Evolutionary conservation across 2,329 filamentous ascomycete genomes (phyloP).

Genomic region (Ceratocystis destructans): DNA sequence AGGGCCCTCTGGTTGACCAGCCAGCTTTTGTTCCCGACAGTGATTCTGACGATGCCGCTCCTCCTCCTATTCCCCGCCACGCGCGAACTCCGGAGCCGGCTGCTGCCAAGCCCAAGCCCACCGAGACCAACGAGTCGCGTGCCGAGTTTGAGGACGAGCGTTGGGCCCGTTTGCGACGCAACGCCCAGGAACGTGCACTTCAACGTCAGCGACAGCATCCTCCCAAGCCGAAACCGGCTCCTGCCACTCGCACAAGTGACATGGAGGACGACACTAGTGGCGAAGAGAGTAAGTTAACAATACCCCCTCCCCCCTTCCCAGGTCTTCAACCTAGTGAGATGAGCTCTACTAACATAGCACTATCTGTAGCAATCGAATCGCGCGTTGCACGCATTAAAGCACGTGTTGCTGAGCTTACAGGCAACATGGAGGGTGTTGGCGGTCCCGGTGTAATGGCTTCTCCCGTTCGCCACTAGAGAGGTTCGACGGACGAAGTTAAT

Average conservation of each 20-base stretch:
- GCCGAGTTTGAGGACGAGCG: conserved; percentile 48
- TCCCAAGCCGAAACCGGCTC: conserved; percentile 27
- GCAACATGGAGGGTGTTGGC: conserved; percentile 53
- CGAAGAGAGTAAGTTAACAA: conserved; percentile 68
- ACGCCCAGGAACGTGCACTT: conserved; percentile 69
- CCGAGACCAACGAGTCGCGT: conserved; percentile 24
- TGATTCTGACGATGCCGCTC: conserved; percentile 35
- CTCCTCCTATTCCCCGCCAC: conserved; percentile 39
- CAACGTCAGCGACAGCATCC: conserved; percentile 53
- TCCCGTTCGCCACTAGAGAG: conserved; percentile 20
- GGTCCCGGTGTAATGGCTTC: conserved; percentile 28
- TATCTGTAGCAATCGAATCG: conserved; percentile 69
- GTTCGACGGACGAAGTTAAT: conserved; percentile 5
- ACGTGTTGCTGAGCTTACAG: conserved; percentile 84
- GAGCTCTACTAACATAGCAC: conserved; percentile 21
- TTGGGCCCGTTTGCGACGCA: conserved; percentile 93
- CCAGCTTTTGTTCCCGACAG: conserved; percentile 63
- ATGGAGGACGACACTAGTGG: conserved; percentile 82
- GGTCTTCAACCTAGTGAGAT: neutral
- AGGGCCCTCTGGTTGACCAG: conserved; percentile 75
- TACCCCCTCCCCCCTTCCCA: neutral
- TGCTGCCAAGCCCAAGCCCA: conserved; percentile 21
- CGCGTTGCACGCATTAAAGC: conserved; percentile 96
- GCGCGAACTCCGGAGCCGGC: conserved; percentile 22
- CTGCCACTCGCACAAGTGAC: conserved; percentile 27